Conservation (phyloP, 2,329 filamentous ascomycete genomes). For the Talaromyces funiculosus region DNA sequence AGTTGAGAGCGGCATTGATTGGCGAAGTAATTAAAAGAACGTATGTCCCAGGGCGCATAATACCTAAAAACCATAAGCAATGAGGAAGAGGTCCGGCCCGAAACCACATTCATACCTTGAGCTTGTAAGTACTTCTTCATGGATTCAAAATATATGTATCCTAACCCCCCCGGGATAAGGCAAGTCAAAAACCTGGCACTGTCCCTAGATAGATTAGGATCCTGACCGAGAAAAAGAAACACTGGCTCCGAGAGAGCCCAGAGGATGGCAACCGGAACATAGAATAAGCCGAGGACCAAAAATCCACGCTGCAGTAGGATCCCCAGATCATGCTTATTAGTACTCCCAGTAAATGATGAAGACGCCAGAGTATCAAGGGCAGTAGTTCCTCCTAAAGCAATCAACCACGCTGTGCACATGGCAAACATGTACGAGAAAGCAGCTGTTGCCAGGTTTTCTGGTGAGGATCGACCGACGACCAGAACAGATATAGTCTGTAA, state of each 20-base stretch:
- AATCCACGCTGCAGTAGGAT: constrained; percentile 72
- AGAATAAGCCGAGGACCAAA: constrained; percentile 65
- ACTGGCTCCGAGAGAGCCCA: constrained; percentile 72
- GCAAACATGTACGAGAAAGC: constrained; percentile 94
- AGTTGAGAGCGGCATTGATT: constrained; percentile 54
- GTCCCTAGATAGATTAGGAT: constrained; percentile 68
- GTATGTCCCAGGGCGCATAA: constrained; percentile 61
- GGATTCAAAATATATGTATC: constrained; percentile 81
- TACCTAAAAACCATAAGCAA: constrained; percentile 36
- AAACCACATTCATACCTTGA: constrained; percentile 40
- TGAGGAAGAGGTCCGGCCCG: not conserved
- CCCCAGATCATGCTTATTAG: constrained; percentile 71
- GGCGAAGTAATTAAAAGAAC: constrained; percentile 57
- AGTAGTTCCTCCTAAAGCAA: constrained; percentile 78
- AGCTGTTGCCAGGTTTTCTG: constrained; percentile 72
- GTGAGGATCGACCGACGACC: constrained; percentile 71
- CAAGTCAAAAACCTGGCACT: constrained; percentile 67
- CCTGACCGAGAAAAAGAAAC: constrained; percentile 70
- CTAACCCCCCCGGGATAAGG: constrained; percentile 73
- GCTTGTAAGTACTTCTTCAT: constrained; percentile 60
- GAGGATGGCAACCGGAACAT: constrained; percentile 63
- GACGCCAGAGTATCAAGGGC: constrained; percentile 81
- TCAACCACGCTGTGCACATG: constrained; percentile 81
- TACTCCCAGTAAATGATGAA: constrained; percentile 73
- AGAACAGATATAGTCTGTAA: constrained; percentile 77